A percentile compares a stretch with the other conserved stretches of the same genome.
phyloP scores from a whole-genome alignment of 2,329 filamentous ascomycete genomes.

The Fusarium denticulatum region DNA sequence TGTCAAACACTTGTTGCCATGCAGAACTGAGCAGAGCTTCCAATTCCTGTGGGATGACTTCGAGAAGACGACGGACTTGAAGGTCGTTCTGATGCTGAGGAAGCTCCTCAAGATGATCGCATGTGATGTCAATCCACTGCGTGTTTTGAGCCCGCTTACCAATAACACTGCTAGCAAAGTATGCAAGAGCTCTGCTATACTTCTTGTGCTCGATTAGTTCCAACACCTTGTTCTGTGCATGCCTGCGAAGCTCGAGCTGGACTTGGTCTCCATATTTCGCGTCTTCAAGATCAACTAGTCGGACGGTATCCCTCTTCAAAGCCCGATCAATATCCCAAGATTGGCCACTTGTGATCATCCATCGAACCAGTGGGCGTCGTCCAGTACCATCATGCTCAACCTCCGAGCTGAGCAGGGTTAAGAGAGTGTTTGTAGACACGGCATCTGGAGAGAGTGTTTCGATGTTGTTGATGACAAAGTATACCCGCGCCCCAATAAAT shows the following conservation, averaged over 20 bases:
- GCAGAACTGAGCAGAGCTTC: slow-evolving; percentile 50
- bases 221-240: slow-evolving; percentile 50
- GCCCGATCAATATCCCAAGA: slow-evolving; percentile 15
- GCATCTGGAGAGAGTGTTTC: slow-evolving; percentile 50
- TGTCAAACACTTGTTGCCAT: slow-evolving; percentile 51
- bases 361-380: slow-evolving; percentile 40
- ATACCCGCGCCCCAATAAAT: slow-evolving; percentile 41
- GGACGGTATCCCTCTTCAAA: slow-evolving; percentile 2
- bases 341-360: slow-evolving; percentile 53
- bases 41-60: slow-evolving; percentile 53
- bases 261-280: slow-evolving; percentile 32
- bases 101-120: slow-evolving; percentile 53
- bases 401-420: slow-evolving; percentile 7
- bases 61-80: slow-evolving; percentile 51
- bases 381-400: slow-evolving; percentile 4
- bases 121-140: slow-evolving; percentile 57
- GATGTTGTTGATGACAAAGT: slow-evolving; percentile 55
- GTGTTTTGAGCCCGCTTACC: slow-evolving; percentile 55
- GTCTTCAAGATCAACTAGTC: slow-evolving; percentile 32
- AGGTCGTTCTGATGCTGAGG: slow-evolving; percentile 51
- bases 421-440: slow-evolving; percentile 16
- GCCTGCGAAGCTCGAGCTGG: slow-evolving; percentile 28
- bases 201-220: slow-evolving; percentile 49
- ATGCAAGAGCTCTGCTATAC: slow-evolving; percentile 54
- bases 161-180: slow-evolving; percentile 55